phyloP scores from a whole-genome alignment of 2,329 filamentous ascomycete genomes.

The Sphaceloma murrayae region DNA sequence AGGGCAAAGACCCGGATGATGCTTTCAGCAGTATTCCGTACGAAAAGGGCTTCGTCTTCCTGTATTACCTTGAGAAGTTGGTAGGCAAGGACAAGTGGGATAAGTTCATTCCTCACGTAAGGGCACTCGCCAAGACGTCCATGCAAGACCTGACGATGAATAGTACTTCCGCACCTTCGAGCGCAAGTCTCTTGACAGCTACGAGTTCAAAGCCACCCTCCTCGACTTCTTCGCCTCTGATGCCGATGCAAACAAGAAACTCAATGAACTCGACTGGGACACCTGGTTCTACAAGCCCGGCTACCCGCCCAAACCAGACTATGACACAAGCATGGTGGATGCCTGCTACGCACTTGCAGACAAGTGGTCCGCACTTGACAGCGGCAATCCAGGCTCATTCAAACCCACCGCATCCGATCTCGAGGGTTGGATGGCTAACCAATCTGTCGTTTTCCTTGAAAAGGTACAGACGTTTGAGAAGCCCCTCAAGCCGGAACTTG shows the following conservation, averaged over 20 bases:
- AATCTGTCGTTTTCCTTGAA: conserved; percentile 85
- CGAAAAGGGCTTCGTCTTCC: conserved; percentile 91
- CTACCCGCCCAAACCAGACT: conserved; percentile 78
- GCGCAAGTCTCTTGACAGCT: conserved; percentile 80
- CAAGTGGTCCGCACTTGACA: conserved; percentile 59
- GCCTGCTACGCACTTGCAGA: conserved; percentile 72
- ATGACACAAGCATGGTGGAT: conserved; percentile 80
- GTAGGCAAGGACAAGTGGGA: conserved; percentile 83
- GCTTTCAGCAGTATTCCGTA: conserved; percentile 89
- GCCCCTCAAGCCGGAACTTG: conserved; percentile 54
- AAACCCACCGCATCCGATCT: conserved; percentile 61
- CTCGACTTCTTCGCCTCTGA: conserved; percentile 73
- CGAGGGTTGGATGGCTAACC: conserved; percentile 67
- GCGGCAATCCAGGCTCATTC: conserved; percentile 33
- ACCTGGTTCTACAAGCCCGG: conserved; percentile 81
- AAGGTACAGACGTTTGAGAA: conserved; percentile 58
- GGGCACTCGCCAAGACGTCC: too few species aligned
- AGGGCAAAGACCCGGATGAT: conserved; percentile 89
- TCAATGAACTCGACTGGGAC: conserved; percentile 78
- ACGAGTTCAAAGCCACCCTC: conserved; percentile 85
- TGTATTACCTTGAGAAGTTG: conserved; percentile 81
- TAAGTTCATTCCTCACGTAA: conserved; percentile 76
- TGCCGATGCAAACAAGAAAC: conserved; percentile 49
- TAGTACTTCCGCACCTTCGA: conserved; percentile 78
- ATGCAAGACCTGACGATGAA: conserved; percentile 10